Conservation (phyloP, 768 basidiomycete genomes). For the Russula vinacea region DNA sequence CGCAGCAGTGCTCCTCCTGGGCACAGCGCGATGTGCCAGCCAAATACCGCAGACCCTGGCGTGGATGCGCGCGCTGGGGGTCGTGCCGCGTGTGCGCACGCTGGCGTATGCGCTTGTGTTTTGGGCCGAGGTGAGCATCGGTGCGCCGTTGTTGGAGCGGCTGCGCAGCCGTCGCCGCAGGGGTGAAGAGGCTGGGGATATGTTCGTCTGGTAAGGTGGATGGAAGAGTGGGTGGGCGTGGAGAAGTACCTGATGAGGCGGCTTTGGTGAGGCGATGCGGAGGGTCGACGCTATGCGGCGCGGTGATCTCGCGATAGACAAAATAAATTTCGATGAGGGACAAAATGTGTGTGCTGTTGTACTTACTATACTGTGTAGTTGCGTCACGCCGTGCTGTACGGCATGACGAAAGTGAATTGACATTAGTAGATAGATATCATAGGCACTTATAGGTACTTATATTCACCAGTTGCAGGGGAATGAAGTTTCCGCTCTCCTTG, state of each 20-base stretch:
- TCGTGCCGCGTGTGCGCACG: conserved; percentile 53
- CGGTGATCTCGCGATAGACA: conserved; percentile 38
- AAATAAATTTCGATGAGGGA: too few relatives aligned
- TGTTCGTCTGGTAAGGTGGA: conserved; percentile 32
- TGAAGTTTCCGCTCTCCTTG: too few relatives aligned
- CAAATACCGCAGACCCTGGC: conserved; percentile 67
- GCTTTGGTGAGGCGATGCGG: conserved; percentile 28
- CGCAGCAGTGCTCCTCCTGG: conserved; percentile 60
- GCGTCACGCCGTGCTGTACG: background rate
- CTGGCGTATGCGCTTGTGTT: conserved; percentile 62
- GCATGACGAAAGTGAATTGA: background rate
- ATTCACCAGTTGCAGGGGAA: too few relatives aligned
- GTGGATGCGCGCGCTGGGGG: conserved; percentile 66
- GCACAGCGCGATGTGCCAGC: conserved; percentile 43
- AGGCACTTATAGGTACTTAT: too few relatives aligned
- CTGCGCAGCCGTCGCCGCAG: conserved; percentile 33
- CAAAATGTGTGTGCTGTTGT: too few relatives aligned
- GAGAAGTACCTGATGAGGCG: conserved; percentile 32
- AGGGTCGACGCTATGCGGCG: conserved; percentile 31
- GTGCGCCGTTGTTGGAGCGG: conserved; percentile 55
- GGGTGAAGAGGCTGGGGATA: conserved; percentile 24
- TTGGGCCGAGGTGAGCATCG: conserved; percentile 67
- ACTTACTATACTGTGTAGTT: background rate
- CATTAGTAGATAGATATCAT: background rate
- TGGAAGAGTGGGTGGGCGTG: conserved; percentile 34